Conservation (phyloP, 148 eudicot genomes). For the Rheum nobile region DNA sequence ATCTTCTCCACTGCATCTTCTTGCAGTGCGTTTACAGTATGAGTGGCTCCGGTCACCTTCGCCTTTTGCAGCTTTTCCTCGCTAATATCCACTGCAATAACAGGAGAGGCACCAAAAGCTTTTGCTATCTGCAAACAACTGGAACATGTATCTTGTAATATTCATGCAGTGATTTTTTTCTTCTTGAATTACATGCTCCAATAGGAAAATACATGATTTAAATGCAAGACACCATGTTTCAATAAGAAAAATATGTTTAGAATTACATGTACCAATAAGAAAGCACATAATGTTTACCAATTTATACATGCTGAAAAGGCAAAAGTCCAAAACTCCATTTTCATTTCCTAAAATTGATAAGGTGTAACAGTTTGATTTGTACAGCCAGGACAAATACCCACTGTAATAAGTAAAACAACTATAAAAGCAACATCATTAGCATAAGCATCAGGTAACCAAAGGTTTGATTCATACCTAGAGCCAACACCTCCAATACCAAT, state of each 20-base stretch:
- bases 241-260: too few species aligned
- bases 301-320: too few species aligned
- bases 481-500: conserved; percentile 99
- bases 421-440: neutral
- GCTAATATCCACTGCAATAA: conserved; percentile 91
- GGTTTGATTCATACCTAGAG: conserved; percentile 51
- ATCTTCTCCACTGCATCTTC: conserved; percentile 86
- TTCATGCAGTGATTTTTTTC: conserved; percentile 8
- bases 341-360: neutral
- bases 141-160: conserved; percentile 22
- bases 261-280: too few species aligned
- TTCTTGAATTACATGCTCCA: neutral
- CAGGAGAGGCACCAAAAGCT: conserved; percentile 92
- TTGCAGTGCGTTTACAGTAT: conserved; percentile 49
- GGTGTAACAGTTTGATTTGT: neutral
- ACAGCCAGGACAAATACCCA: neutral
- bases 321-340: too few species aligned
- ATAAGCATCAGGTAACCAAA: neutral
- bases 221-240: neutral
- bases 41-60: conserved; percentile 78
- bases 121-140: conserved; percentile 99
- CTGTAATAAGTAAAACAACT: neutral
- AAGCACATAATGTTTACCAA: too few species aligned
- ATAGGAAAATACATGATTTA: neutral
- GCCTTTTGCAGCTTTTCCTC: conserved; percentile 87